Conservation (phyloP, 805 yeast genomes). For the Candida endomychidarum region DNA sequence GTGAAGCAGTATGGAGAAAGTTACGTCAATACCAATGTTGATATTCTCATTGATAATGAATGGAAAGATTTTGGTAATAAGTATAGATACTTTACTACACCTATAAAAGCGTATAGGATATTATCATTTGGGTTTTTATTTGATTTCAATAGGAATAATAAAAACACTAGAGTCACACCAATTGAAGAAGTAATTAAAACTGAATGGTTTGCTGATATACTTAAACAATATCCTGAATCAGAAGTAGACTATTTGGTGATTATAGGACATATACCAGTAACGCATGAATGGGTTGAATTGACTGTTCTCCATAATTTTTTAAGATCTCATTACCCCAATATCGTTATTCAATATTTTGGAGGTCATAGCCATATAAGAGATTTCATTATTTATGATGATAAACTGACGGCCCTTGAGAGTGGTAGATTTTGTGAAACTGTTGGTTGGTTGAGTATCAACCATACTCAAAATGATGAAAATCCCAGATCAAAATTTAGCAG, state of each 20-base stretch:
- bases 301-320: constrained; percentile 47
- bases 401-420: constrained; percentile 80
- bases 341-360: constrained; percentile 81
- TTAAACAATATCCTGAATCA: constrained; percentile 29
- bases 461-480: constrained; percentile 15
- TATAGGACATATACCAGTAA: constrained; percentile 74
- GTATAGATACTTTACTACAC: constrained; percentile 65
- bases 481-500: constrained; percentile 41
- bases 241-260: constrained; percentile 66
- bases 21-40: constrained; percentile 74
- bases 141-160: constrained; percentile 64
- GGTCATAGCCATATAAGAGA: constrained; percentile 95
- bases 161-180: constrained; percentile 62
- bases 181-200: constrained; percentile 52
- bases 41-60: constrained; percentile 44
- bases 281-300: constrained; percentile 55
- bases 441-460: constrained; percentile 68
- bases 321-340: constrained; percentile 58
- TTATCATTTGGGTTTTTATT: constrained; percentile 79
- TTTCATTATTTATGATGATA: constrained; percentile 64
- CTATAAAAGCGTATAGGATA: constrained; percentile 48
- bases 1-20: constrained; percentile 59
- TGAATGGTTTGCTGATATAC: constrained; percentile 61
- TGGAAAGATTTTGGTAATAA: constrained; percentile 68
- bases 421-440: constrained; percentile 92